Conservation (phyloP, 1,139 yeast species). For the Hansenula anomala region DNA sequence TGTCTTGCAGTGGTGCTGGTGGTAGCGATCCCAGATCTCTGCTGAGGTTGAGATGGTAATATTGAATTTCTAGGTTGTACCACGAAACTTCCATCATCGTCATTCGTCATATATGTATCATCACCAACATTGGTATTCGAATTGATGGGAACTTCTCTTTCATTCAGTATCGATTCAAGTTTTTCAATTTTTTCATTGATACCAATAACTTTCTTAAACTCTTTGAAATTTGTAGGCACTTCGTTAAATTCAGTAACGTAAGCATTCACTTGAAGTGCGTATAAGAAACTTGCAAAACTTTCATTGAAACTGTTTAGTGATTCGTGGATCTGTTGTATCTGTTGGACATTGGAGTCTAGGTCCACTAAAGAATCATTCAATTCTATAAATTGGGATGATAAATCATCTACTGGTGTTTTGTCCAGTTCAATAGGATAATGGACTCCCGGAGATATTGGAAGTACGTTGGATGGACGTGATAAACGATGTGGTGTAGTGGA, state of each 20-base stretch:
- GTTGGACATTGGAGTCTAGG: slow-evolving; percentile 46
- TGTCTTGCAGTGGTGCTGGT: background rate
- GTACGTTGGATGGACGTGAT: slow-evolving; percentile 16
- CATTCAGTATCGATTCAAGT: slow-evolving; percentile 13
- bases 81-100: slow-evolving; percentile 21
- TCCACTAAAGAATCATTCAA: slow-evolving; percentile 51
- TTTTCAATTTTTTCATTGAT: slow-evolving; percentile 14
- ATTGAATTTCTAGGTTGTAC: slow-evolving; percentile 16
- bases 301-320: slow-evolving; percentile 53
- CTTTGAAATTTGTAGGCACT: slow-evolving; percentile 29
- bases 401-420: slow-evolving; percentile 18
- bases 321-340: slow-evolving; percentile 40
- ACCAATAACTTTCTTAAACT: slow-evolving; percentile 14
- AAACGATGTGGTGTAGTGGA: slow-evolving; percentile 18
- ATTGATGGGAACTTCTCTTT: background rate
- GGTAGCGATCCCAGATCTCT: background rate
- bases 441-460: slow-evolving; percentile 17
- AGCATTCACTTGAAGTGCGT: slow-evolving; percentile 62
- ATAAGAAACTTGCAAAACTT: slow-evolving; percentile 57
- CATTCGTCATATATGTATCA: slow-evolving; percentile 20
- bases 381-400: slow-evolving; percentile 24
- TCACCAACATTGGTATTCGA: slow-evolving; percentile 3
- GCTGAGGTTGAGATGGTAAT: background rate
- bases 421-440: slow-evolving; percentile 15
- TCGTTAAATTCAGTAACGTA: slow-evolving; percentile 63